These are phyloP conservation scores for Arthrinium puccinioides DNA, from an alignment of 2,329 filamentous ascomycete species.

Conservation along the genomic window DNA sequence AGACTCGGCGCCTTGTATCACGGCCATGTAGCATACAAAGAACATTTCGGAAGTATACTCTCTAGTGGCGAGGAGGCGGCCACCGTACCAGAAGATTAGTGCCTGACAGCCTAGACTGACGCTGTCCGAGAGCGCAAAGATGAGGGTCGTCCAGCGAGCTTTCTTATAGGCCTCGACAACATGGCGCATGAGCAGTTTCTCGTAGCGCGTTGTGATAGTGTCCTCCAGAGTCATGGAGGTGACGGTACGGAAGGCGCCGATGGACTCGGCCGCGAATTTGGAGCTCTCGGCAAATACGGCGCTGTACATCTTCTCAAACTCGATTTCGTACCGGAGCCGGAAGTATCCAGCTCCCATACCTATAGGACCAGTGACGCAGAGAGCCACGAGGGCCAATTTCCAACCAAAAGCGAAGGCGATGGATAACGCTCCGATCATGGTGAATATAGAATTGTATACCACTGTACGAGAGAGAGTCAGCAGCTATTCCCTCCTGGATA, in stretches of 20 bases:
- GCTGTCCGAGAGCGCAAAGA: conserved; percentile 66
- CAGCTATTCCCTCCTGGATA: too few relatives aligned
- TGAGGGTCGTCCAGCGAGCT: conserved; percentile 52
- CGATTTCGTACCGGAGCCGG: conserved; percentile 50
- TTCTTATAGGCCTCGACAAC: conserved; percentile 52
- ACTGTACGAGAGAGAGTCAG: too few relatives aligned
- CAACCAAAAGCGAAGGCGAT: conserved; percentile 69
- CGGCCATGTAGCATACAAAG: conserved; percentile 55
- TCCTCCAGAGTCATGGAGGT: conserved; percentile 63
- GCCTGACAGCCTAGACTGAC: conserved; percentile 56
- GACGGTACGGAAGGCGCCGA: conserved; percentile 68
- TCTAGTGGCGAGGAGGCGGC: conserved; percentile 43
- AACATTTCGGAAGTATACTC: conserved; percentile 42
- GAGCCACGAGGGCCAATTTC: conserved; percentile 65
- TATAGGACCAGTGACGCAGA: conserved; percentile 52
- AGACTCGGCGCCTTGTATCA: conserved; percentile 60
- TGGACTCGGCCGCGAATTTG: conserved; percentile 67
- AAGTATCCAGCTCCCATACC: conserved; percentile 40
- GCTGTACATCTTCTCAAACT: conserved; percentile 62
- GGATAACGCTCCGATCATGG: conserved; percentile 54
- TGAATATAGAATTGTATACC: conserved; percentile 38
- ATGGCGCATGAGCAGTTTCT: conserved; percentile 49
- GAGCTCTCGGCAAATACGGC: conserved; percentile 65
- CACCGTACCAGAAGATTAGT: conserved; percentile 61
- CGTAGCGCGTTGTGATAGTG: conserved; percentile 55